Evolutionary conservation across 495 filamentous ascomycete genomes (phyloP), one percentile per base, ranked within the genome.

Genomic region (Apodospora peruviana): DNA sequence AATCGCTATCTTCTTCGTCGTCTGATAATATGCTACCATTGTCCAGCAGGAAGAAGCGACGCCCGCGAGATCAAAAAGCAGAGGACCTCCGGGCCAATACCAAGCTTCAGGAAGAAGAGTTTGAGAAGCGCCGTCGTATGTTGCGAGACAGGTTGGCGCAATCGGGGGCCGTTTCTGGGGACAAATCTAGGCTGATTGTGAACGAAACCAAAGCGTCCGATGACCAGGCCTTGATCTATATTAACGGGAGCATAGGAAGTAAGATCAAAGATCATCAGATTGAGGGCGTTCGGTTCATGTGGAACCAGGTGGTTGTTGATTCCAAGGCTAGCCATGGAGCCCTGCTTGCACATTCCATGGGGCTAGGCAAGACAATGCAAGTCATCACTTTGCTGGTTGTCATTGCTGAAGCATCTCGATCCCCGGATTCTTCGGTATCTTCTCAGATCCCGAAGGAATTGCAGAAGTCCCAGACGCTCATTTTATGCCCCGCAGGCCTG

Each of bases 301-400:
- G 91, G 90, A 80, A 87, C 50, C 85, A 94, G 49, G 61, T 95
- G 20, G 82, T 89, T 5, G 55, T 62, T 21, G 56, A 64, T 18
- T 74, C 74, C 14, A 72, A 74, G 24, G 61, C 59, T 3, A 70
- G 69, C 20, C 81, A 86, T 60, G 91, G 91, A 5, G 94, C 88
- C 56, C 71, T 96, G 2, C 76, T 97, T 23, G 88, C 91, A 2
- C 91, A 96, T 61, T 88, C 88, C 1, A 95, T 95, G 91, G 91
- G 91, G 2, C 66, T 97, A 14, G 91, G 91, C 12, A 97, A 97
- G 66, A 95, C 91, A 0, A 87, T 95, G 80, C 91, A 96, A 69
- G 78, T 80, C 2, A 88, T 96, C 51, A 84, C 88, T 0, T 65
- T 96, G 32, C 74, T 96, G 2, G 73, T 85, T 3, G 85, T 89